phyloP scores from a whole-genome alignment of 108 stramenopile species.

The Hondaea fermentalgiana region DNA sequence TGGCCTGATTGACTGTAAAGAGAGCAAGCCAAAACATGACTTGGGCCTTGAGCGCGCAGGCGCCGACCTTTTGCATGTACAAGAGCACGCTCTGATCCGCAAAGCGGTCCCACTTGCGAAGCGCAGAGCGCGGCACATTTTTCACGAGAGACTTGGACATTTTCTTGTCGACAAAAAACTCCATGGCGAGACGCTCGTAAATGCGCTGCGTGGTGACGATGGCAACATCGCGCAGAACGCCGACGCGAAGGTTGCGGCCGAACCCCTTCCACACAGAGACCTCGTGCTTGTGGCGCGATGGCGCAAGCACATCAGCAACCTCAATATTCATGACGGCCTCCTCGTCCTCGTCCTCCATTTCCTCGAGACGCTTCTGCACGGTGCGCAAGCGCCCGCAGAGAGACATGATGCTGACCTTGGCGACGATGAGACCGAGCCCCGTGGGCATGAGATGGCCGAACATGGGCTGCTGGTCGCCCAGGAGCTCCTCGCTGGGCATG shows the following conservation, averaged over 20 bases:
- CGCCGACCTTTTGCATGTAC: not conserved
- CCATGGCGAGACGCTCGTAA: not conserved
- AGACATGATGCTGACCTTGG: not conserved
- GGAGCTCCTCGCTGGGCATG: not conserved
- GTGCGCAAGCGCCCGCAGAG: not conserved
- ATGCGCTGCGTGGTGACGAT: conserved; percentile 6
- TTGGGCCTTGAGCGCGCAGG: not conserved
- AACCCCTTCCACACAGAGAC: not conserved
- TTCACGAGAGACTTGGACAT: not conserved
- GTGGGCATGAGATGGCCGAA: not conserved
- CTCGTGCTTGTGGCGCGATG: conserved; percentile 18
- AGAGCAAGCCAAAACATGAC: not conserved
- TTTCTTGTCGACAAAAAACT: not conserved
- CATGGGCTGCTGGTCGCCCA: conserved; percentile 18
- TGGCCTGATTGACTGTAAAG: conserved; percentile 7
- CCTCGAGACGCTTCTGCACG: not conserved
- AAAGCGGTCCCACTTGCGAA: not conserved
- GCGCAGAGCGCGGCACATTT: not conserved
- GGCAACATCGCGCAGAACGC: not conserved
- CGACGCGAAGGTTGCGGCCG: conserved; percentile 1
- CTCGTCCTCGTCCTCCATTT: conserved; percentile 12
- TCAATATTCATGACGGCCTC: conserved; percentile 2
- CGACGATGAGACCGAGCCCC: conserved; percentile 6
- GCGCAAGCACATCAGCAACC: not conserved
- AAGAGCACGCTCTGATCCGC: not conserved